Evolutionary conservation across 2,329 filamentous ascomycete genomes (phyloP).

Genomic region (Alternaria brassicicola): DNA sequence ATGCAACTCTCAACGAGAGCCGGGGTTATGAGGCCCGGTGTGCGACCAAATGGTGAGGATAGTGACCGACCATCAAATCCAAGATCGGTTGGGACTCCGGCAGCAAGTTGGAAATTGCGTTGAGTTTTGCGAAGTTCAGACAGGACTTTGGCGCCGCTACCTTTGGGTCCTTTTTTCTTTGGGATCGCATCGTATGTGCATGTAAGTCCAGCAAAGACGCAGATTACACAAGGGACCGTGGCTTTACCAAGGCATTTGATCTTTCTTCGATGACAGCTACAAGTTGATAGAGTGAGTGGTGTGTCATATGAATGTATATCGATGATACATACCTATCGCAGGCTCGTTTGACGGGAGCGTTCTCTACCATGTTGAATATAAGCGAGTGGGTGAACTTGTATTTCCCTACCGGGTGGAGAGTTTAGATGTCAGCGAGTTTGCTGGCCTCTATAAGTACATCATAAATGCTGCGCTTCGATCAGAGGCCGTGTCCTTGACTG

Average conservation of each 20-base stretch:
- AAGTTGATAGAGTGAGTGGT: constrained; percentile 16
- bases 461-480: constrained; percentile 33
- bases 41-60: constrained; percentile 53
- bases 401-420: constrained; percentile 26
- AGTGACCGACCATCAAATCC: constrained; percentile 51
- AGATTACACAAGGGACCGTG: constrained; percentile 64
- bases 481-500: constrained; percentile 26
- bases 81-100: constrained; percentile 47
- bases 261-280: constrained; percentile 56
- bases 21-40: constrained; percentile 57
- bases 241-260: constrained; percentile 59
- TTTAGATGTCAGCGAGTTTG: constrained; percentile 26
- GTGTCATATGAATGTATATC: constrained; percentile 5
- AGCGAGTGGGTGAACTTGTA: not conserved
- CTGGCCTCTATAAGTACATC: constrained; percentile 31
- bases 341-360: constrained; percentile 48
- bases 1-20: constrained; percentile 60
- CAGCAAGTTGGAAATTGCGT: constrained; percentile 53
- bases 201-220: constrained; percentile 61
- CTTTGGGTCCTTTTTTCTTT: constrained; percentile 68
- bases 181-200: constrained; percentile 70
- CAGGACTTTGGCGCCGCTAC: constrained; percentile 66
- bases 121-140: constrained; percentile 64
- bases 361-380: not conserved
- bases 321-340: constrained; percentile 49